Base-by-base conservation (phyloP, 371 early-diverging fungal genomes). In the Batrachochytrium dendrobatidis region DNA sequence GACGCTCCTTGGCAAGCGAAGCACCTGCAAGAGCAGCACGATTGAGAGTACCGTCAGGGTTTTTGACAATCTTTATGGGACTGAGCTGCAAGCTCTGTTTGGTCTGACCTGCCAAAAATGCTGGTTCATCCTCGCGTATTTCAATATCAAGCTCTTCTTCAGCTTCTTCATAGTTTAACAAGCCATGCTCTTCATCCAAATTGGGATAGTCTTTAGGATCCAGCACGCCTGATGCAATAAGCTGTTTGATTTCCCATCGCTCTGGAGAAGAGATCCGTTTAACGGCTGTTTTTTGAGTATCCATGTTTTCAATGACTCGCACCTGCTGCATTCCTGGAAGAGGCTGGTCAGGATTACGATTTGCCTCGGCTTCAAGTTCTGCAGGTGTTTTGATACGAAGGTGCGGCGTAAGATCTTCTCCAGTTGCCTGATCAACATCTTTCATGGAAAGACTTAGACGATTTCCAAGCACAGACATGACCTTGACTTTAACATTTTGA, bases 81-180 rank as follows among this genome's bases (percentile, higher is more conserved):
- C 88, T 88, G 18, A 98, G 77, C 56, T 92, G 86, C 22, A 96
- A 66, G 0, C 89, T 81, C 51, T 86, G 82, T 34, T 83, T 80
- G 0, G 92, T 91, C 62, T 96, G 98, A 2, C 98, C 98, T 55
- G 83, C 82, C 67, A 98, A 73, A 69, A 98, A 98, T 15, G 86
- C 74, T 0, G 98, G 97, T 60, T 96, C 98, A 46, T 95, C 95
- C 48, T 95, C 95, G 28, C 86, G 74, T 28, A 98, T 81, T 81
- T 98, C 98, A 58, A 96, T 92, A 69, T 98, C 98, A 49, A 96
- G 70, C 58, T 95, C 94, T 59, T 95, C 95, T 67, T 95, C 95
- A 12, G 84, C 76, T 53, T 95, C 95, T 58, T 91, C 88, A 56
- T 83, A 80, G n/a, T 79, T 80, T 0, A 81, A 71, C 35, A 82